phyloP scores from a whole-genome alignment of 768 basidiomycete genomes.

The Pisolithus albus region DNA sequence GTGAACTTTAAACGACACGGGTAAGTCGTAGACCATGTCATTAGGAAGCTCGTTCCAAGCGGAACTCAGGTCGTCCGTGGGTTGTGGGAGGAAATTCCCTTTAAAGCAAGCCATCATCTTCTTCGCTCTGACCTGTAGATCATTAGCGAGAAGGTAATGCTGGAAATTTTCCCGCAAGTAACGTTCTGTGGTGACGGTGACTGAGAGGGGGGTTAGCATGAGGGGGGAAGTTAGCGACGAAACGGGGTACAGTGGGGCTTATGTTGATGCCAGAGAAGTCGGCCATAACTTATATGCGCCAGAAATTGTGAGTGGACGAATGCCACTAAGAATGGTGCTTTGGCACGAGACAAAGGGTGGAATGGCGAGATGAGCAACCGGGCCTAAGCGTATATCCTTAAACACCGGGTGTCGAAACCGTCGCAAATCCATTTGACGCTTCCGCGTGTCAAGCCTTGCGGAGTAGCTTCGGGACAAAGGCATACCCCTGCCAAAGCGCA shows the following conservation, averaged over 20 bases:
- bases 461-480: not conserved
- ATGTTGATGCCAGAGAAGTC: not conserved
- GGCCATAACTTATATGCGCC: constrained; percentile 12
- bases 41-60: constrained; percentile 25
- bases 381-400: not conserved
- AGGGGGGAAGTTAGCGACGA: not conserved
- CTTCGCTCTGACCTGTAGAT: constrained; percentile 11
- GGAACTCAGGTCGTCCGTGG: constrained; percentile 11
- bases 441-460: not conserved
- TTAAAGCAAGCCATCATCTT: constrained; percentile 16
- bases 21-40: constrained; percentile 5
- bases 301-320: constrained; percentile 19
- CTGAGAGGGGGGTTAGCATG: constrained; percentile 5
- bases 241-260: not conserved
- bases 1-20: constrained; percentile 5
- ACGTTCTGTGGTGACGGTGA: not conserved
- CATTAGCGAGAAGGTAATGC: constrained; percentile 6
- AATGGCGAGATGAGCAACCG: constrained; percentile 2
- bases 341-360: constrained; percentile 19
- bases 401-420: not conserved
- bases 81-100: constrained; percentile 10
- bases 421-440: not conserved
- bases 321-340: constrained; percentile 13
- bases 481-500: too few species aligned
- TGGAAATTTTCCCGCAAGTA: constrained; percentile 11